Conservation (phyloP, 495 filamentous ascomycete genomes). For the Xylaria intraflava region DNA sequence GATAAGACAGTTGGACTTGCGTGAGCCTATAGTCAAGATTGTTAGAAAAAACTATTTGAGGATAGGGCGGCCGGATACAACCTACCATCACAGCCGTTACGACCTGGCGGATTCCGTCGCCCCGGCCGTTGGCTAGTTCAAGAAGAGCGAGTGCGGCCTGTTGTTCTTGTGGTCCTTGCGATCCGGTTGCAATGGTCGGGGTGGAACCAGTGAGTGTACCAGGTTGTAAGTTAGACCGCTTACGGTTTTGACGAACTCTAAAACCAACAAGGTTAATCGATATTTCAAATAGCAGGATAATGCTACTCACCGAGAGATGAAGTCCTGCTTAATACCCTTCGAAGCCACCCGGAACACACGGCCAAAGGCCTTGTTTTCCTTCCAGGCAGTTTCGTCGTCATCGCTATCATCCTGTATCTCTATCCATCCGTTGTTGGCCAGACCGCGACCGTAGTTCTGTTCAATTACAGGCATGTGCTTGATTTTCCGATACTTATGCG, state of each 20-base stretch:
- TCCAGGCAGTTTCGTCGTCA: slow-evolving; percentile 45
- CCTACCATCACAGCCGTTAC: slow-evolving; percentile 40
- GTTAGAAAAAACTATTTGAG: not conserved
- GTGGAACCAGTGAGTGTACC: slow-evolving; percentile 10
- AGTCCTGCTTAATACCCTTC: slow-evolving; percentile 71
- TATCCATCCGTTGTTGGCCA: slow-evolving; percentile 69
- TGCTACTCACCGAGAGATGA: slow-evolving; percentile 48
- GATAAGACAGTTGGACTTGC: slow-evolving; percentile 30
- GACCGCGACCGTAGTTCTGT: slow-evolving; percentile 50
- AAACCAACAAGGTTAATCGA: slow-evolving; percentile 9
- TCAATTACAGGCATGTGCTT: slow-evolving; percentile 41
- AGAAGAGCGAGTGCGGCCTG: slow-evolving; percentile 53
- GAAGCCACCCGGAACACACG: slow-evolving; percentile 62
- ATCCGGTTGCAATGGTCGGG: slow-evolving; percentile 10
- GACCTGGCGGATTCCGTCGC: slow-evolving; percentile 29
- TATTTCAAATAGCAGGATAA: not conserved
- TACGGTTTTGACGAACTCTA: slow-evolving; percentile 32
- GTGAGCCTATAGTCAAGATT: slow-evolving; percentile 23
- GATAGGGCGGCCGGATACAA: slow-evolving; percentile 1
- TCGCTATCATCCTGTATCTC: slow-evolving; percentile 60
- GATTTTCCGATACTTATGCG: slow-evolving; percentile 46
- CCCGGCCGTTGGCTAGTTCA: slow-evolving; percentile 32
- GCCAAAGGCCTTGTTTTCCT: slow-evolving; percentile 43
- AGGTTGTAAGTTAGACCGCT: slow-evolving; percentile 2
- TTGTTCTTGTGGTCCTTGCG: slow-evolving; percentile 35